A percentile compares a stretch with the other conserved stretches of the same genome.
phyloP scores from a whole-genome alignment of 2,329 filamentous ascomycete species.

The Fusarium camptoceras region DNA sequence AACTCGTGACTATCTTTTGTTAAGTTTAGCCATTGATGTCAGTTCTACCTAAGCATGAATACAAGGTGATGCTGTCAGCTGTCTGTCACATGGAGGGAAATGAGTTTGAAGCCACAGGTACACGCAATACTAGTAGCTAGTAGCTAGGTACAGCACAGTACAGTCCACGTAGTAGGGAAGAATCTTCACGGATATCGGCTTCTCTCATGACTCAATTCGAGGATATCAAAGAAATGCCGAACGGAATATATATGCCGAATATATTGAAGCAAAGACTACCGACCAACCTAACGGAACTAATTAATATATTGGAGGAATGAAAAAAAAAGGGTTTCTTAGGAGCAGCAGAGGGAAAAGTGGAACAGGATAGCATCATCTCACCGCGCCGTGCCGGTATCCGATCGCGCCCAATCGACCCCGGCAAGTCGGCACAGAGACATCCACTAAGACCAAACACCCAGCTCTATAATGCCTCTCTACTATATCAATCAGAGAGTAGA shows the following conservation, averaged over 20 bases:
- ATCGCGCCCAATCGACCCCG: slow-evolving; percentile 48
- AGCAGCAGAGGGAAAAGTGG: slow-evolving; percentile 26
- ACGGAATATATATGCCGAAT: slow-evolving; percentile 31
- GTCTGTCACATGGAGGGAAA: neutral
- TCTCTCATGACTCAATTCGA: slow-evolving; percentile 11
- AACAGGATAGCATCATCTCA: slow-evolving; percentile 46
- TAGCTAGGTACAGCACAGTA: too few species aligned
- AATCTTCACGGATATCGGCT: slow-evolving; percentile 30
- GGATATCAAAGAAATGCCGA: neutral
- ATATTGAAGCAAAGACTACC: neutral
- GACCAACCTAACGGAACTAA: too few species aligned
- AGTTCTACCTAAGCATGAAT: slow-evolving; percentile 12
- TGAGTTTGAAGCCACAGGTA: neutral
- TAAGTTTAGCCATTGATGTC: slow-evolving; percentile 8
- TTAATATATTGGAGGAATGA: neutral
- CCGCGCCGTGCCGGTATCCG: slow-evolving; percentile 48
- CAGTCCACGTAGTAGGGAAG: too few species aligned
- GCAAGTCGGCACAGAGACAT: slow-evolving; percentile 47
- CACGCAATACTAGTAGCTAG: too few species aligned
- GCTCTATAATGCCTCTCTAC: too few species aligned
- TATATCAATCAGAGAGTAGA: too few species aligned
- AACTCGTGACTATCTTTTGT: slow-evolving; percentile 7
- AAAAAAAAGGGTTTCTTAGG: neutral
- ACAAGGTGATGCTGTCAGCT: neutral
- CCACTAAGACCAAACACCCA: slow-evolving; percentile 40